phyloP scores from a whole-genome alignment of 2,329 filamentous ascomycete genomes.

The Colletotrichum sp. region DNA sequence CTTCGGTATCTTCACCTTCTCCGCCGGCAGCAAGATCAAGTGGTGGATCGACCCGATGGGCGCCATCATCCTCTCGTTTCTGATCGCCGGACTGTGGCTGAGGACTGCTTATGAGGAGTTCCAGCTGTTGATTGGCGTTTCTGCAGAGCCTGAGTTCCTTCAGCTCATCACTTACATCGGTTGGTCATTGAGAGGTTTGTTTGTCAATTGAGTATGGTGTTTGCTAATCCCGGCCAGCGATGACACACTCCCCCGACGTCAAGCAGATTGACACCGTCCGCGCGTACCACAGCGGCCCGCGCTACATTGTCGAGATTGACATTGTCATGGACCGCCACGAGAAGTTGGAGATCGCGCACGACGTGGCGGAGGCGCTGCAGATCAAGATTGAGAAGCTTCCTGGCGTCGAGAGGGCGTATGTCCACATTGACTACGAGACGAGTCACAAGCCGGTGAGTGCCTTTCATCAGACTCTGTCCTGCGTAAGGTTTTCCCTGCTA shows the following conservation, averaged over 20 bases:
- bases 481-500: fast-evolving
- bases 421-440: conserved; percentile 97
- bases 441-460: conserved; percentile 77
- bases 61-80: conserved; percentile 79
- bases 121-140: conserved; percentile 86
- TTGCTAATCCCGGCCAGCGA: conserved; percentile 35
- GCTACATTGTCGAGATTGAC: conserved; percentile 94
- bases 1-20: conserved; percentile 87
- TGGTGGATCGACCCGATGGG: conserved; percentile 98
- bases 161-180: conserved; percentile 96
- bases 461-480: background rate
- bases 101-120: conserved; percentile 89
- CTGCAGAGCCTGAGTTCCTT: conserved; percentile 82
- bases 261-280: conserved; percentile 92
- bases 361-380: conserved; percentile 92
- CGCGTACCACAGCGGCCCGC: conserved; percentile 87
- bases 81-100: conserved; percentile 84
- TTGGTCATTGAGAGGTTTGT: background rate
- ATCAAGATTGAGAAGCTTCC: conserved; percentile 92
- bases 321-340: conserved; percentile 86
- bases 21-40: conserved; percentile 84
- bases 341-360: conserved; percentile 80
- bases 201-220: background rate
- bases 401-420: conserved; percentile 91
- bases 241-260: conserved; percentile 87